phyloP scores from a whole-genome alignment of 495 filamentous ascomycete species.

The Oleoguttula mirabilis region DNA sequence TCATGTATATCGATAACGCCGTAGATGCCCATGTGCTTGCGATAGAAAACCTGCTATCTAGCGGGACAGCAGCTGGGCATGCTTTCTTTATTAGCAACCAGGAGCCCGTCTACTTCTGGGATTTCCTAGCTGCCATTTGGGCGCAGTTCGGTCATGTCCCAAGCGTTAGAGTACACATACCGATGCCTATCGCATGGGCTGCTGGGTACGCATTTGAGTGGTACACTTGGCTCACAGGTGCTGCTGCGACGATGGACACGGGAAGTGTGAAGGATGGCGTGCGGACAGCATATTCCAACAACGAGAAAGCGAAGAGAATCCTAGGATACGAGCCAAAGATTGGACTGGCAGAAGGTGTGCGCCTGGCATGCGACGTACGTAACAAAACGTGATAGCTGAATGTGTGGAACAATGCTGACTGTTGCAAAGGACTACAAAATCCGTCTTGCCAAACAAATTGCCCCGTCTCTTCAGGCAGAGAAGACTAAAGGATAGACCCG shows the following conservation, averaged over 20 bases:
- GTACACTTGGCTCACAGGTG: conserved; percentile 40
- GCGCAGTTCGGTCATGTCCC: conserved; percentile 46
- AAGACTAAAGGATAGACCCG: too few species aligned
- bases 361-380: conserved; percentile 24
- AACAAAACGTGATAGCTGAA: neutral
- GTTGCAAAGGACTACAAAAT: neutral
- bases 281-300: conserved; percentile 42
- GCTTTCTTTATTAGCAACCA: conserved; percentile 55
- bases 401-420: too few species aligned
- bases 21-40: conserved; percentile 54
- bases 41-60: conserved; percentile 43
- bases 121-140: conserved; percentile 50
- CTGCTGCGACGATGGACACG: conserved; percentile 41
- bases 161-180: conserved; percentile 41
- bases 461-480: too few species aligned
- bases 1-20: conserved; percentile 49
- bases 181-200: conserved; percentile 38
- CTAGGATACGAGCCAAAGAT: conserved; percentile 48
- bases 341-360: conserved; percentile 40
- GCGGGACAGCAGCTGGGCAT: conserved; percentile 46
- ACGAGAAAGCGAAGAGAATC: conserved; percentile 43
- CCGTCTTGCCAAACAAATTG: too few species aligned
- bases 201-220: conserved; percentile 39
- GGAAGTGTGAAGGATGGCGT: conserved; percentile 47
- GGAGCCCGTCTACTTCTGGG: conserved; percentile 47